These are phyloP conservation scores for Cadophora sp. DNA, from an alignment of 2,329 filamentous ascomycete genomes.

Conservation along the genomic window DNA sequence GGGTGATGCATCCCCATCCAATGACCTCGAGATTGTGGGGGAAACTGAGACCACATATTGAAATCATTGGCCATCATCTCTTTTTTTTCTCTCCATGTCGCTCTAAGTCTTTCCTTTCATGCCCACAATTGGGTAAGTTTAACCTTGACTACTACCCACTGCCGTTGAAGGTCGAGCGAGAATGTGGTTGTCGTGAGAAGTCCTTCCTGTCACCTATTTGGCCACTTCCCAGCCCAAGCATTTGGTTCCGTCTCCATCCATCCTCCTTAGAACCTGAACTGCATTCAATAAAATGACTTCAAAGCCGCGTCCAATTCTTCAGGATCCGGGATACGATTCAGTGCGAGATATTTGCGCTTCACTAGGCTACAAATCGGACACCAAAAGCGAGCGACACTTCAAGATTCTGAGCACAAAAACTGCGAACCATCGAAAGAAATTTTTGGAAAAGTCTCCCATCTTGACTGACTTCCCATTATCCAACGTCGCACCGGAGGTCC, in stretches of 20 bases:
- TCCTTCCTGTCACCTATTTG: too few relatives aligned
- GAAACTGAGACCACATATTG: neutral
- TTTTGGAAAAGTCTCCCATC: neutral
- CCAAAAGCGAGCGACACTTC: neutral
- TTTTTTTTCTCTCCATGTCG: too few relatives aligned
- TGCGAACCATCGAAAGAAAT: neutral
- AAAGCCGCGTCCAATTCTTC: neutral
- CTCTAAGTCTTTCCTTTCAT: too few relatives aligned
- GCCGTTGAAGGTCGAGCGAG: too few relatives aligned
- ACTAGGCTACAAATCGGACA: constrained; percentile 6
- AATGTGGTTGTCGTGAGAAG: too few relatives aligned
- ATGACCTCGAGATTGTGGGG: neutral
- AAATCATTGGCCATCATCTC: too few relatives aligned
- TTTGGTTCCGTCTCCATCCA: too few relatives aligned
- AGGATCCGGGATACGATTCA: constrained; percentile 1
- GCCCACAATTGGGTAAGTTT: too few relatives aligned
- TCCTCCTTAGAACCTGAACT: neutral
- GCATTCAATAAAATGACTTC: neutral
- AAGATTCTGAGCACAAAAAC: constrained; percentile 9
- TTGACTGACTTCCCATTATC: neutral
- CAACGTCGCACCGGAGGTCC: neutral
- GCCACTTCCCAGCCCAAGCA: too few relatives aligned
- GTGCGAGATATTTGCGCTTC: neutral
- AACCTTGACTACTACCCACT: too few relatives aligned
- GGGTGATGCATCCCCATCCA: neutral